Base-by-base conservation (phyloP, 495 filamentous ascomycete species). In the Aspergillus indologenus region DNA sequence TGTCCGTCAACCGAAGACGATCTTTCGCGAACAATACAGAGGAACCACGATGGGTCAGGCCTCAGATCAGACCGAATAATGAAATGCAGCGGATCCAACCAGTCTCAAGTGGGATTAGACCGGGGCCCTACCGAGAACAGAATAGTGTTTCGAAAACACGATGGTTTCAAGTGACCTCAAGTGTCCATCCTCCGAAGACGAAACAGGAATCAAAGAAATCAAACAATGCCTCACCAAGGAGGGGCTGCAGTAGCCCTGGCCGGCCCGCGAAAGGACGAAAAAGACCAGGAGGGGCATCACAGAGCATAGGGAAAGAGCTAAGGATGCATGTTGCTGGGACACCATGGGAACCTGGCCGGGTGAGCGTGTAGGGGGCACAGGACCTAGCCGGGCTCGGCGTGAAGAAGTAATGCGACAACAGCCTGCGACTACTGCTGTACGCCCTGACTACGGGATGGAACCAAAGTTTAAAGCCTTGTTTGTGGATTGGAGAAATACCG, bases 111-210 rank as follows among this genome's bases (percentile, higher is more conserved):
- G 47, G 65, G 65, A 62, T 60, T 60, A 60, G 59, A 52, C 51
- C 53, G 58, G 54, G 26, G 59, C 59, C 54, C 56, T 61, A 58
- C 64, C 64, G 58, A 61, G 61, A 58, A 49, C 42, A 67, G 65
- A 47, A 62, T 58, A 56, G 61, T 62, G 61, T 67, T 64, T 64
- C 61, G 64, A 61, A 40, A 11, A 58, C 57, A 45, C 55, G 52
- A 67, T 61, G 57, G 61, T 67, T 67, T 67, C 61, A 67, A 57
- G 61, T 59, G 48, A 56, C 58, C 59, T 53, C 60, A 64, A 59
- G 62, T 62, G 65, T 63, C 62, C 20, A 56, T 61, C 44, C 61
- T 61, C 60, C 61, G 57, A 44, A 45, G 56, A 45, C 52, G 50
- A 56, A 56, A 59, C 61, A 54, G 67, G 58, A 57, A 51, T 47